phyloP scores from a whole-genome alignment of 106 monocot species.

The Allium fistulosum region DNA sequence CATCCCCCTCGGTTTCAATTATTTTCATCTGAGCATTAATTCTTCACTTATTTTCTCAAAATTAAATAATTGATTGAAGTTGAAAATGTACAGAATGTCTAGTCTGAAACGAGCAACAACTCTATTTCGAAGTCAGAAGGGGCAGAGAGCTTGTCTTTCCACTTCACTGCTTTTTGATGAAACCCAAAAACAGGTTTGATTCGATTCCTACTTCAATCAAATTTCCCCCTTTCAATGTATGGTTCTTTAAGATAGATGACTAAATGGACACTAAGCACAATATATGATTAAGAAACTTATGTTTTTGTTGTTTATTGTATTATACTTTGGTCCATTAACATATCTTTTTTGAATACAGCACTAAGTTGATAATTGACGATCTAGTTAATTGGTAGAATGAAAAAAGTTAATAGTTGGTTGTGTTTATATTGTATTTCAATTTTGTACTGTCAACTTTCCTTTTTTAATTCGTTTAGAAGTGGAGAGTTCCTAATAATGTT shows the following conservation, averaged over 20 bases:
- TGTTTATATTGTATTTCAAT: background rate
- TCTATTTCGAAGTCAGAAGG: background rate
- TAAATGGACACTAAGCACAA: background rate
- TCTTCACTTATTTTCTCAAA: too few relatives aligned
- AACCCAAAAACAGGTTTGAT: conserved; percentile 44
- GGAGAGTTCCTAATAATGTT: too few relatives aligned
- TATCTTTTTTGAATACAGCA: too few relatives aligned
- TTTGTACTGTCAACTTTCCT: background rate
- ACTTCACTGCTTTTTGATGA: conserved; percentile 66
- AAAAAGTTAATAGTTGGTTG: background rate
- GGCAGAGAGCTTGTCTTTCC: conserved; percentile 26
- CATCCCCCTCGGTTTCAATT: too few relatives aligned
- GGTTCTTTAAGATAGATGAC: background rate
- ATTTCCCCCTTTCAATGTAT: background rate
- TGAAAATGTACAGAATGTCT: background rate
- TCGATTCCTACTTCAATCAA: background rate
- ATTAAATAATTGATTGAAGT: too few relatives aligned
- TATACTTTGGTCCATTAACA: too few relatives aligned
- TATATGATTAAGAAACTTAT: too few relatives aligned
- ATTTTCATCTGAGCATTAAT: too few relatives aligned
- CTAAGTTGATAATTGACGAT: background rate
- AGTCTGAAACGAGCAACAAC: background rate
- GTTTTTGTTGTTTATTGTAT: too few relatives aligned
- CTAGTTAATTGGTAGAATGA: background rate
- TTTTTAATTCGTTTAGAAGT: too few relatives aligned